These are phyloP conservation scores for Discostella stelligera DNA, from an alignment of 352 stramenopile genomes.

Conservation along the genomic window DNA sequence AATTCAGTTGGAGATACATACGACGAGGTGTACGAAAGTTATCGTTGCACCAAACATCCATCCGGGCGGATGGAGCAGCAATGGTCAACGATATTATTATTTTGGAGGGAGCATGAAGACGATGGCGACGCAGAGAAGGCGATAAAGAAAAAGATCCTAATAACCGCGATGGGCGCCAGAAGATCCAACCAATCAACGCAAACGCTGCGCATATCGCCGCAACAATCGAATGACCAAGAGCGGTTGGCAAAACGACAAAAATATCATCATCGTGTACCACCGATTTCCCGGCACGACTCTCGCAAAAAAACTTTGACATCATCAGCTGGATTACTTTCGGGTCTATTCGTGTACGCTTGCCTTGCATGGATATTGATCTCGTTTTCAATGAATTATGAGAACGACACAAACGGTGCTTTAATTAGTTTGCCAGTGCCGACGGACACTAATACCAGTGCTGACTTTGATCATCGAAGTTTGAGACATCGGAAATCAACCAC, in stretches of 20 bases:
- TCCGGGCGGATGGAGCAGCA: too few species aligned
- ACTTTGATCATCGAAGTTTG: conserved; percentile 5
- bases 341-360: background rate
- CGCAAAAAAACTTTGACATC: background rate
- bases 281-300: background rate
- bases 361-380: background rate
- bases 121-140: background rate
- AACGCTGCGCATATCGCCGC: background rate
- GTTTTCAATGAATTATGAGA: conserved; percentile 1
- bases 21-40: too few species aligned
- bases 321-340: background rate
- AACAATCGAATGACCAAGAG: background rate
- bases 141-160: background rate
- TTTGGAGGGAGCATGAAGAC: background rate
- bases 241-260: background rate
- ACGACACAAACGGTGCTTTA: background rate
- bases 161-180: background rate
- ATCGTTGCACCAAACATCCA: background rate
- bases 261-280: background rate
- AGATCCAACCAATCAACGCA: background rate
- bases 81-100: too few species aligned
- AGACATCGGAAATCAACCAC: background rate
- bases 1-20: too few species aligned
- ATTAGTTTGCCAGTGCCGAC: background rate
- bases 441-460: background rate